Evolutionary conservation across 805 yeast species (phyloP).

Genomic region (Candida verbasci): DNA sequence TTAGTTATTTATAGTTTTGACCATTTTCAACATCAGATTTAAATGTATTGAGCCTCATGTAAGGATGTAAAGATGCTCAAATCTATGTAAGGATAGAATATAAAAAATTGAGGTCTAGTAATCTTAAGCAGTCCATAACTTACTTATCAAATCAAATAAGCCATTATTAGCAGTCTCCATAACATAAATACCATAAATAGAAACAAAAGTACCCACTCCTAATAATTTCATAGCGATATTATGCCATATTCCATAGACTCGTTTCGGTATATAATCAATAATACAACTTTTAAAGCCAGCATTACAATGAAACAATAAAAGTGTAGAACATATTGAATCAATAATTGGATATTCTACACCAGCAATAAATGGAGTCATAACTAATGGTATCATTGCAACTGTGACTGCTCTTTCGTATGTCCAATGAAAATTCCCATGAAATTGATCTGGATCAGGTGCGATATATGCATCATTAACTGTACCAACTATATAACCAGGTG

Average conservation of each 20-base stretch:
- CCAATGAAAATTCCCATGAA: conserved; percentile 93
- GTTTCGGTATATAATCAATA: conserved; percentile 82
- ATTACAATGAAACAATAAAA: conserved; percentile 72
- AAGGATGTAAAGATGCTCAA: too few species aligned
- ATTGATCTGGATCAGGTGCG: conserved; percentile 56
- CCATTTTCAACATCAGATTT: too few species aligned
- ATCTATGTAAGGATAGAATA: too few species aligned
- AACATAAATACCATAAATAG: conserved; percentile 76
- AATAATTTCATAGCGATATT: conserved; percentile 63
- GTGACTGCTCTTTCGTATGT: conserved; percentile 75
- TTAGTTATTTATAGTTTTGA: too few species aligned
- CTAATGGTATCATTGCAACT: conserved; percentile 70
- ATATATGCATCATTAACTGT: conserved; percentile 85
- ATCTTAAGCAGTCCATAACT: conserved; percentile 61
- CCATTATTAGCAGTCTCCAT: conserved; percentile 82
- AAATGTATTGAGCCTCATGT: too few species aligned
- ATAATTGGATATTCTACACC: conserved; percentile 67
- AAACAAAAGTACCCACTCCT: conserved; percentile 64
- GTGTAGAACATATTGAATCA: conserved; percentile 67
- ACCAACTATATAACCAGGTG: conserved; percentile 90
- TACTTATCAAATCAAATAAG: conserved; percentile 56
- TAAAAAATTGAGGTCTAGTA: too few species aligned
- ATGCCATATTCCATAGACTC: conserved; percentile 80
- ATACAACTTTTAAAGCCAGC: conserved; percentile 90
- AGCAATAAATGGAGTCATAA: conserved; percentile 67